Base-by-base conservation (phyloP, 108 stramenopile genomes). In the Parietichytrium sp. region DNA sequence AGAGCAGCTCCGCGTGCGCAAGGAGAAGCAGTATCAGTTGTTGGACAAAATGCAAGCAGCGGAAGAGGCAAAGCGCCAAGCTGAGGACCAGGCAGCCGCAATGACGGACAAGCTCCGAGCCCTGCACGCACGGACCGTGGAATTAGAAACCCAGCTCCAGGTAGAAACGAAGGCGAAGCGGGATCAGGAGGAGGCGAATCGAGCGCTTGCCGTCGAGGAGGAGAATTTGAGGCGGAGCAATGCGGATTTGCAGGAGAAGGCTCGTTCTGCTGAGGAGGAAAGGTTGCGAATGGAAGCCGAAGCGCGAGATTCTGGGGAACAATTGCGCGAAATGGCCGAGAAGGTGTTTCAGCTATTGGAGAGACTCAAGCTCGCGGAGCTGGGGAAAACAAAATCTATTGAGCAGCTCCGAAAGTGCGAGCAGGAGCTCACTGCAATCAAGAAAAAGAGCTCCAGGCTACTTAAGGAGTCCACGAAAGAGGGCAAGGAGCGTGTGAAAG, bases 11-110 rank as follows among this genome's bases (percentile, higher is more conserved):
- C 86, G 94, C 1, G 89, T 94, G 54, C 86, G 94, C 33, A 94
- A 93, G 84, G 92, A 93, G 84, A 94, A 94, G 83, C 93, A 93
- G 61, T 94, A 94, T 77, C 92, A 93, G 83, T 82, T 93, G 15
- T 80, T 93, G 49, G 91, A 93, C 48, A 93, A 94, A 87, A 72
- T 92, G 72, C 93, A 93, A 88, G 86, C 90, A 31, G 92, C 93
- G 29, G 93, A 94, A 80, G 91, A 91, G 61, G 87, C 92, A 36
- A 87, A 91, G 82, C 86, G 91, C n/a, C 90, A 91, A 79, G 91
- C 94, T 2, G 92, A 93, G 55, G 92, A 93, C 79, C 90, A 85
- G 52, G 89, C 87, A 18, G 84, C 90, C 1, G 88, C 92, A 49
- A 80, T 93, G 89, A 92, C 93, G 82, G 90, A 94, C 48, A 88